Percentiles rank a stretch among this genome's conserved stretches.
Conservation (phyloP, 306 rosid species). For the Delonix regia region DNA sequence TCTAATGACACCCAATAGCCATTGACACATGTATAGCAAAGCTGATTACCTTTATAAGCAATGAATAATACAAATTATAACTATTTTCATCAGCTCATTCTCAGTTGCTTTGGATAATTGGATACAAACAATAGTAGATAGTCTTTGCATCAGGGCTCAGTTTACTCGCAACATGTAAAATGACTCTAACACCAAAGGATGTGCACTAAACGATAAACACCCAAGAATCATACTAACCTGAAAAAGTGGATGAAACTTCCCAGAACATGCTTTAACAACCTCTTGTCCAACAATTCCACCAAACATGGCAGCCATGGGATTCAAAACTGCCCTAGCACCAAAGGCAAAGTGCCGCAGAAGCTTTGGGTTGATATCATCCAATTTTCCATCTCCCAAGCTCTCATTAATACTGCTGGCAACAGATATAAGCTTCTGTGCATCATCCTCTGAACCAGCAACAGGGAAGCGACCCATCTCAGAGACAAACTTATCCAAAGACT, state of each 20-base stretch:
- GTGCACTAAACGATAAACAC: neutral
- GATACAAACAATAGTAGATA: no score
- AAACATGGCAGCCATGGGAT: constrained; percentile 98
- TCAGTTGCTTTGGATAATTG: no score
- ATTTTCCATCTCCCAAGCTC: constrained; percentile 56
- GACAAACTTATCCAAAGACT: constrained; percentile 68
- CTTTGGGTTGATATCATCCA: constrained; percentile 76
- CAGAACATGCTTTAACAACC: constrained; percentile 94
- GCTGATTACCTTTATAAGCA: no score
- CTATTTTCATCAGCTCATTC: no score
- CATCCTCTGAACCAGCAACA: constrained; percentile 77
- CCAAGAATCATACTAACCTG: constrained; percentile 55
- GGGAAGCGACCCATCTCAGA: constrained; percentile 71
- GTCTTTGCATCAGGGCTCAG: no score
- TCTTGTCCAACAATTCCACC: constrained; percentile 98
- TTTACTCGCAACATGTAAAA: neutral
- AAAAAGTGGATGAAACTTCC: constrained; percentile 92
- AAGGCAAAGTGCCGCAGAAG: constrained; percentile 75
- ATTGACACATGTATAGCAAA: neutral
- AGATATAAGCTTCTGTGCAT: constrained; percentile 70
- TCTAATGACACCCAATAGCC: neutral
- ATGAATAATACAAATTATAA: no score
- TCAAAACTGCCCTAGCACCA: constrained; percentile 89
- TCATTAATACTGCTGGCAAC: constrained; percentile 58
- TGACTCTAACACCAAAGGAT: neutral